Base-by-base conservation (phyloP, 257 asterid genomes). In the Solanum rostratum region DNA sequence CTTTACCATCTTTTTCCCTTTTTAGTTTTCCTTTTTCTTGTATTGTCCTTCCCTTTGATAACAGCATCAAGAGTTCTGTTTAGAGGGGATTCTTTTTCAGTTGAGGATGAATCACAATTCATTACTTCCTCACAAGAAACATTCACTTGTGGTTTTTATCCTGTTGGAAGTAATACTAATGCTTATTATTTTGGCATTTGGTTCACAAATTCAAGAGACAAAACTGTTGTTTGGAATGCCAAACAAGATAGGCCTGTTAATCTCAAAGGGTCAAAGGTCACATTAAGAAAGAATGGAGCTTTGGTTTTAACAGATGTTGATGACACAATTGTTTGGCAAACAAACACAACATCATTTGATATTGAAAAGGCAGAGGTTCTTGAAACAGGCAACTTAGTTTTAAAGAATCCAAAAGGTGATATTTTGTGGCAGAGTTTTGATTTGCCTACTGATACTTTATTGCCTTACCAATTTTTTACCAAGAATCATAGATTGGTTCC, bases 351-450 rank as follows among this genome's bases (percentile, higher is more conserved):
- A 54, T 43, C 84, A 9, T 46, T 82, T n/a, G 85, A 55, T 20
- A 82, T 66, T 41, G 45, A 49, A 2, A 71, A 52, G 43, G 95
- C 93, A 0, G 87, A 88, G 87, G 90, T 93, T 81, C 93, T 91
- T 30, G 82, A 90, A 66, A 57, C 90, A 0, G 97, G 96, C 1
- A 92, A 93, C 83, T 91, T 94, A 10, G 92, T 93, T 6, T 65
- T 94, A n/a, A 81, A 66, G 74, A 88, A 85, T 66, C 85, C 84
- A 1, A 30, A 20, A 63, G 92, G 90, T 68, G 79, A 84, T 10
- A 27, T 91, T 57, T 87, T 90, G 37, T 94, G 98, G 98, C 92
- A 92, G 85, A 90, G 93, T 41, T 93, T 92, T 57, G 97, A 90
- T 85, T 90, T 54, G 52, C 97, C 97, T 1, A 90, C 92, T 0